Evolutionary conservation across 2,329 filamentous ascomycete species (phyloP).

Genomic region (Trichoderma sp.): DNA sequence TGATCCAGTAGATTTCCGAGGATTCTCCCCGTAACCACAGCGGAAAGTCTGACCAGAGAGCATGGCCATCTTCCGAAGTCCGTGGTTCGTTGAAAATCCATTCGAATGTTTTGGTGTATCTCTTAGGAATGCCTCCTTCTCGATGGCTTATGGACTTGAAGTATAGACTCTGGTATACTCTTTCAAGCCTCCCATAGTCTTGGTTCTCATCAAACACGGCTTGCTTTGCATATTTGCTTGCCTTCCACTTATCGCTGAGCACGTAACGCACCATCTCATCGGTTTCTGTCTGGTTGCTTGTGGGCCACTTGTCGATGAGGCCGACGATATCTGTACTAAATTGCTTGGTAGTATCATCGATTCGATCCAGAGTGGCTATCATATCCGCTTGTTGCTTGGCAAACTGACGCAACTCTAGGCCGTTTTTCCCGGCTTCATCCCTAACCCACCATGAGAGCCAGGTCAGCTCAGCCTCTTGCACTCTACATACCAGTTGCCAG

Average conservation of each 20-base stretch:
- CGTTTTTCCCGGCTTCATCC: background rate
- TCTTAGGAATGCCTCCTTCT: background rate
- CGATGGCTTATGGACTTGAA: background rate
- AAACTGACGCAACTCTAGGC: background rate
- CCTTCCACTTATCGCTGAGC: background rate
- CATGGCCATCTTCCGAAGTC: background rate
- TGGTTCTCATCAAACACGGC: accelerated
- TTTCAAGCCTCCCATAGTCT: background rate
- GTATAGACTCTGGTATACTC: background rate
- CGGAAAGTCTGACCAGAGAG: background rate
- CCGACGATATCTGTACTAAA: background rate
- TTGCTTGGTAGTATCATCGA: background rate
- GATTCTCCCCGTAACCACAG: background rate
- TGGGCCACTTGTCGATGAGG: background rate
- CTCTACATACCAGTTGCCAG: background rate
- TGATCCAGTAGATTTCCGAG: background rate
- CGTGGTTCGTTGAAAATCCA: background rate
- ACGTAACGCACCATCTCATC: background rate
- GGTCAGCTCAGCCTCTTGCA: background rate
- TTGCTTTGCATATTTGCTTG: background rate
- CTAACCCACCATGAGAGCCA: background rate
- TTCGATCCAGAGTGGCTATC: background rate
- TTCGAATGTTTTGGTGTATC: background rate
- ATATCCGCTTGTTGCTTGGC: background rate
- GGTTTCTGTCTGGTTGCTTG: accelerated